Conservation (phyloP, 225 moss, liverwort and hornwort genomes). For the Climacium dendroides region DNA sequence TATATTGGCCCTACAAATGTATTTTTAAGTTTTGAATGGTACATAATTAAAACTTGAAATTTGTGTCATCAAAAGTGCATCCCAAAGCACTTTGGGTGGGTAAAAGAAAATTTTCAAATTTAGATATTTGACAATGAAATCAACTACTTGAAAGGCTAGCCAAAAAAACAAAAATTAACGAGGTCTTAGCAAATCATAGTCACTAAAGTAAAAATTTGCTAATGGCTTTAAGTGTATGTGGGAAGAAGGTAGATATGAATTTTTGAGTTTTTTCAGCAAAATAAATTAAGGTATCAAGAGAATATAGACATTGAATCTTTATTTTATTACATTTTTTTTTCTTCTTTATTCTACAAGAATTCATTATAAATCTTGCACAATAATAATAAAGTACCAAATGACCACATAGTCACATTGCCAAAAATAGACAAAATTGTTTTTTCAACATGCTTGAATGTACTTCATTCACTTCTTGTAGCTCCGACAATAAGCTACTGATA, state of each 20-base stretch:
- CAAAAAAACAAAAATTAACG: neutral
- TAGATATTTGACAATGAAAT: neutral
- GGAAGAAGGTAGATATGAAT: accelerated
- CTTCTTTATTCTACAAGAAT: too few species aligned
- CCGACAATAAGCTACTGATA: neutral
- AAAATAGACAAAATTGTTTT: neutral
- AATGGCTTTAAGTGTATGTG: accelerated
- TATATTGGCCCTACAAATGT: neutral
- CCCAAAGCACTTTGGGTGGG: accelerated
- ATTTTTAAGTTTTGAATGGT: neutral
- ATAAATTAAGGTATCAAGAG: neutral
- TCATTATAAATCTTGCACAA: neutral
- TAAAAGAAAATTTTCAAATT: neutral
- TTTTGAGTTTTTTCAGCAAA: neutral
- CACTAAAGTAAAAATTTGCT: neutral
- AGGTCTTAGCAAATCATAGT: accelerated
- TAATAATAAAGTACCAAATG: neutral
- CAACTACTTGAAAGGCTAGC: accelerated
- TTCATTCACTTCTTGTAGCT: neutral
- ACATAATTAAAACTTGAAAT: neutral
- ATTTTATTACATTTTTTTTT: accelerated
- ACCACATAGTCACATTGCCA: accelerated
- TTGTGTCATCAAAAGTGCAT: accelerated
- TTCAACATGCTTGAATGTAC: neutral
- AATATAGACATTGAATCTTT: neutral